These are phyloP conservation scores for Dryadomyces sulphureus DNA, from an alignment of 2,329 filamentous ascomycete species.

Conservation along the genomic window DNA sequence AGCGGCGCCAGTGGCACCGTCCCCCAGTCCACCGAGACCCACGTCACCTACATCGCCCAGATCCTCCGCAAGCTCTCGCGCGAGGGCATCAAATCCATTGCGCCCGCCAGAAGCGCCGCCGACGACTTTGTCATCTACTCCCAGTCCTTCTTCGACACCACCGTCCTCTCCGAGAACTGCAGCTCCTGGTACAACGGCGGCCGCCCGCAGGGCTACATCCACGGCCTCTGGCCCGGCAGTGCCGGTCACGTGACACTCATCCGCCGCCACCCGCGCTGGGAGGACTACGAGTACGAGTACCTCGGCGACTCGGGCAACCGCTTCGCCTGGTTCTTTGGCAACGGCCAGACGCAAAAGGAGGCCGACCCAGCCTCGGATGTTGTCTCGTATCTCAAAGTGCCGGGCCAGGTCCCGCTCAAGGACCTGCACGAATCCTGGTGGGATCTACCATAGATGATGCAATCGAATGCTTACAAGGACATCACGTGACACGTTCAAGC, in stretches of 20 bases:
- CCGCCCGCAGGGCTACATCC: slow-evolving; percentile 12
- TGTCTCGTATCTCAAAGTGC: slow-evolving; percentile 28
- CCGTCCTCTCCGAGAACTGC: slow-evolving; percentile 17
- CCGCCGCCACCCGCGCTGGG: slow-evolving; percentile 16
- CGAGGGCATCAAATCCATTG: slow-evolving; percentile 25
- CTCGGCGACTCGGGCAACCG: slow-evolving; percentile 29
- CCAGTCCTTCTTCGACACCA: slow-evolving; percentile 16
- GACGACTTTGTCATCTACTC: slow-evolving; percentile 17
- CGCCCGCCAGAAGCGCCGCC: slow-evolving; percentile 4
- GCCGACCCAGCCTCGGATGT: slow-evolving; percentile 23
- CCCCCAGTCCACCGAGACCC: slow-evolving; percentile 10
- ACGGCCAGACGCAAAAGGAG: slow-evolving; percentile 27
- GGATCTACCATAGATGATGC: slow-evolving; percentile 20
- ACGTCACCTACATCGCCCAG: slow-evolving; percentile 26
- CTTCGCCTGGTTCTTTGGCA: slow-evolving; percentile 28
- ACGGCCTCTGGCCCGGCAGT: slow-evolving; percentile 14
- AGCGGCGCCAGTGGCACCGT: slow-evolving; percentile 9
- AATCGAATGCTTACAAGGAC: background rate
- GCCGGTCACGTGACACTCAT: slow-evolving; percentile 14
- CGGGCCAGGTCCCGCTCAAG: slow-evolving; percentile 41
- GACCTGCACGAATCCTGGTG: slow-evolving; percentile 57
- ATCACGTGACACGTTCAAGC: background rate
- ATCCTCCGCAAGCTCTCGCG: slow-evolving; percentile 33
- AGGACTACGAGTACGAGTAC: slow-evolving; percentile 18
- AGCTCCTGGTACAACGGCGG: slow-evolving; percentile 19